Evolutionary conservation across 371 early-diverging fungal genomes (phyloP), one percentile per base, ranked within the genome.

Genomic region (Rhizopus sp.): DNA sequence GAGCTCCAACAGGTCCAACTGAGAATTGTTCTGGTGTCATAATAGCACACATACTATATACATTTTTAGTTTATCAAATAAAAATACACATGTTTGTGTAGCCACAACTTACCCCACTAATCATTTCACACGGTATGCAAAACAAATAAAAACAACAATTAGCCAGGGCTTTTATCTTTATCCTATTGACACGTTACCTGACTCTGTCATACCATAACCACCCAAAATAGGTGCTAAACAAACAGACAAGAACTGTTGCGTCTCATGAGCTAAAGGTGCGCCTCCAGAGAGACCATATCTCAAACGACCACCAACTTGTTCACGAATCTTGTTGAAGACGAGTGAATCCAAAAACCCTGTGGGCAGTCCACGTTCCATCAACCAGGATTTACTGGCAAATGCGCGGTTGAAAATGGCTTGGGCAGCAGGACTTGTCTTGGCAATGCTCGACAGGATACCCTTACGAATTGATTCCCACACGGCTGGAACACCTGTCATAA

Each of bases 381-480:
- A 69, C 63, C 70, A 58, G 52, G 78, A 76, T 55, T 91, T 91
- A 35, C 80, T 75, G 45, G 75, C 69, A 70, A 79, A 88, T 0
- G 88, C 85, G n/a, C 68, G 53, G 47, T 80, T 59, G 59, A 91
- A 91, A 8, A 90, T 70, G 41, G 59, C 67, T 51, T 77, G 82
- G 23, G 72, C 65, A 5, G 78, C 52, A 33, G 81, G 68, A 33
- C 72, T 61, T 16, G 69, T 63, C 37, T 68, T 66, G 41, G 72
- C 77, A 17, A 92, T 65, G 50, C 83, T 82, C 53, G 69, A 65
- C 39, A 78, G 70, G 16, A 90, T 83, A 41, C 57, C 58, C 37
- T 84, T 87, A 34, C 88, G 83, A 60, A 93, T 88, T 8, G 84
- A 79, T 62, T 89, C 88, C 90, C 91, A 90, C 3, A 91, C 89